Evolutionary conservation across 2,329 filamentous ascomycete species (phyloP).

Genomic region (Rasamsonia emersonii): DNA sequence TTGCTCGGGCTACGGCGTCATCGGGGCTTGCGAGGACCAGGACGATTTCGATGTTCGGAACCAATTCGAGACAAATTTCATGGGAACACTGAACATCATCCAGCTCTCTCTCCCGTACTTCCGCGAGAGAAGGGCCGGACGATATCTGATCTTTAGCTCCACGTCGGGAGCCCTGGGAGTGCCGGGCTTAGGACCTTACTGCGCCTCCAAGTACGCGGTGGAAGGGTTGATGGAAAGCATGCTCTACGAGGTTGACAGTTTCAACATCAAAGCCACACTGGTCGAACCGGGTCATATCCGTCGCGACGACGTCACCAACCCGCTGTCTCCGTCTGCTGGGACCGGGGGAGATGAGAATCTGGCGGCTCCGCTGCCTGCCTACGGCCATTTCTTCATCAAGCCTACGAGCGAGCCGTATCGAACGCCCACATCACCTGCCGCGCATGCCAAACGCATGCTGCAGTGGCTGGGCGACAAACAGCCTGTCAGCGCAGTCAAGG

Average conservation of each 20-base stretch:
- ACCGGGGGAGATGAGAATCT: conserved; percentile 22
- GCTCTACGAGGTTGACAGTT: conserved; percentile 87
- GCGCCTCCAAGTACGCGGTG: conserved; percentile 93
- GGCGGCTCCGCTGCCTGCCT: conserved; percentile 58
- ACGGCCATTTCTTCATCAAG: conserved; percentile 89
- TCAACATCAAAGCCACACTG: conserved; percentile 88
- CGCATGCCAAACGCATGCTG: conserved; percentile 83
- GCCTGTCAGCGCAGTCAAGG: conserved; percentile 85
- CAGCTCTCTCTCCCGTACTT: conserved; percentile 84
- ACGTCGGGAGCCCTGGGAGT: conserved; percentile 89
- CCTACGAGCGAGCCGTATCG: conserved; percentile 74
- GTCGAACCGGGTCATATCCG: conserved; percentile 86
- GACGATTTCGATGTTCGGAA: conserved; percentile 90
- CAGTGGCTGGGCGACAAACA: conserved; percentile 92
- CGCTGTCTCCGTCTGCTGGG: conserved; percentile 22
- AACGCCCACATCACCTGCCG: conserved; percentile 66
- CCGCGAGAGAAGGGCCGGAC: conserved; percentile 62
- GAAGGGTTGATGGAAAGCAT: conserved; percentile 94
- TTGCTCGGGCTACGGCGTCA: conserved; percentile 90
- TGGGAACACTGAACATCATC: conserved; percentile 89
- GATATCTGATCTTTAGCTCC: conserved; percentile 91
- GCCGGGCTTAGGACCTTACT: conserved; percentile 86
- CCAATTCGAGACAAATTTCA: conserved; percentile 97
- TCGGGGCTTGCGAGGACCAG: conserved; percentile 92
- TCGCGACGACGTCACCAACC: conserved; percentile 57